phyloP scores from a whole-genome alignment of 2,329 filamentous ascomycete species.

The Pleoardoris graminearum region DNA sequence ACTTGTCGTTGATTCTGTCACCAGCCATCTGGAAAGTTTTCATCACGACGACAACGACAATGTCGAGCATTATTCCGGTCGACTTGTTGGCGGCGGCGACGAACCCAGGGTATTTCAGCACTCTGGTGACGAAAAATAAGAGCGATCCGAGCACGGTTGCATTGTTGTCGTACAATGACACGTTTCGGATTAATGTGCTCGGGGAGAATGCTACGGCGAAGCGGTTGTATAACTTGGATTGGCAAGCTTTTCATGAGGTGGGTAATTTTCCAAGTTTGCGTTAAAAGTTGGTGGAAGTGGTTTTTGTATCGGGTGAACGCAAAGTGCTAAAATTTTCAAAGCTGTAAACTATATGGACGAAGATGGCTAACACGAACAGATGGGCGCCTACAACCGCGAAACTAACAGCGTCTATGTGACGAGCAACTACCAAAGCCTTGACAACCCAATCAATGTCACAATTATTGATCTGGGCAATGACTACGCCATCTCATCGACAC shows the following conservation, averaged over 20 bases:
- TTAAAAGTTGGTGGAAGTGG: background rate
- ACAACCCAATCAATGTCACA: slow-evolving; percentile 42
- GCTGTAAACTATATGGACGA: too few species aligned
- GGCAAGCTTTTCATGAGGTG: slow-evolving; percentile 47
- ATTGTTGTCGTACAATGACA: slow-evolving; percentile 44
- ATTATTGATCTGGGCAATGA: slow-evolving; percentile 47
- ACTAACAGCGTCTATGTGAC: slow-evolving; percentile 50
- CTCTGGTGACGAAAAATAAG: slow-evolving; percentile 32
- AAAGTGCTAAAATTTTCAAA: too few species aligned
- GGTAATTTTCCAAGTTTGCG: slow-evolving; percentile 28
- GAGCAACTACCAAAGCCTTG: slow-evolving; percentile 41
- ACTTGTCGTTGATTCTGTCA: slow-evolving; percentile 10
- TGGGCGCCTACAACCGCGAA: slow-evolving; percentile 38
- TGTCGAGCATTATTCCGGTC: slow-evolving; percentile 37
- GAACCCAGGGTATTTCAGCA: slow-evolving; percentile 35
- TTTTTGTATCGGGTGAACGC: too few species aligned
- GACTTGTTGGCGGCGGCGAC: slow-evolving; percentile 39
- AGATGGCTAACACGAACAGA: slow-evolving; percentile 6
- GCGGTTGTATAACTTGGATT: slow-evolving; percentile 35
- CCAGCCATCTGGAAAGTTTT: slow-evolving; percentile 17
- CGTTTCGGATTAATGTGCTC: slow-evolving; percentile 37
- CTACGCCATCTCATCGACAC: slow-evolving; percentile 42
- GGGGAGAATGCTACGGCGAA: slow-evolving; percentile 38
- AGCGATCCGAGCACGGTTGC: slow-evolving; percentile 40
- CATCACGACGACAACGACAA: slow-evolving; percentile 22